A percentile compares a stretch with the other conserved stretches of the same genome.
Evolutionary conservation across 352 stramenopile genomes (phyloP).

Genomic region (Albugo candida): DNA sequence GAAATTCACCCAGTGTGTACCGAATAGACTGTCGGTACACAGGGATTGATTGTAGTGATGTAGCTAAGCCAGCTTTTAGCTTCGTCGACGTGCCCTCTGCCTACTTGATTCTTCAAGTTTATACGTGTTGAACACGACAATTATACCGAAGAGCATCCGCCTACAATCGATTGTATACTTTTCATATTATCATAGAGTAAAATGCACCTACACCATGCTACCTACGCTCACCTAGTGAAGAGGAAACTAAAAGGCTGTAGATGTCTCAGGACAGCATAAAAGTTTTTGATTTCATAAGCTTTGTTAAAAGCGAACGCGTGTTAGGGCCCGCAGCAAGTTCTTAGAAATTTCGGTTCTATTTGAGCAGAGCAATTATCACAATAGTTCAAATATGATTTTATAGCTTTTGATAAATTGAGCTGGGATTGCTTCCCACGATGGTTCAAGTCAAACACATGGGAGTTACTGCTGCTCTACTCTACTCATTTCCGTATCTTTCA

Average conservation of each 20-base stretch:
- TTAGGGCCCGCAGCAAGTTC: slow-evolving; percentile 4
- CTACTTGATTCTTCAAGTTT: too few relatives aligned
- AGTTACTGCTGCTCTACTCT: slow-evolving; percentile 81
- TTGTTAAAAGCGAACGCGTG: too few relatives aligned
- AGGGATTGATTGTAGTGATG: too few relatives aligned
- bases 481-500: not conserved
- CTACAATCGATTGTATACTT: too few relatives aligned
- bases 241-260: not conserved
- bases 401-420: slow-evolving; percentile 81
- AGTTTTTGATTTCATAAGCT: too few relatives aligned
- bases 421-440: slow-evolving; percentile 83
- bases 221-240: slow-evolving; percentile 1
- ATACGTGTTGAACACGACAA: too few relatives aligned
- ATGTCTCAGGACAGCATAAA: not conserved
- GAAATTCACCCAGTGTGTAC: too few relatives aligned
- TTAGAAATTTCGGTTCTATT: slow-evolving; percentile 40
- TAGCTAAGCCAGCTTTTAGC: too few relatives aligned
- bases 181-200: too few relatives aligned
- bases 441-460: slow-evolving; percentile 82
- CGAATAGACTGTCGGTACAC: too few relatives aligned
- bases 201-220: not conserved
- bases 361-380: slow-evolving; percentile 53
- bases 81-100: too few relatives aligned
- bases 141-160: too few relatives aligned
- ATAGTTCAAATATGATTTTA: slow-evolving; percentile 43